phyloP scores from a whole-genome alignment of 495 filamentous ascomycete genomes.

The Annulohypoxylon stygium region DNA sequence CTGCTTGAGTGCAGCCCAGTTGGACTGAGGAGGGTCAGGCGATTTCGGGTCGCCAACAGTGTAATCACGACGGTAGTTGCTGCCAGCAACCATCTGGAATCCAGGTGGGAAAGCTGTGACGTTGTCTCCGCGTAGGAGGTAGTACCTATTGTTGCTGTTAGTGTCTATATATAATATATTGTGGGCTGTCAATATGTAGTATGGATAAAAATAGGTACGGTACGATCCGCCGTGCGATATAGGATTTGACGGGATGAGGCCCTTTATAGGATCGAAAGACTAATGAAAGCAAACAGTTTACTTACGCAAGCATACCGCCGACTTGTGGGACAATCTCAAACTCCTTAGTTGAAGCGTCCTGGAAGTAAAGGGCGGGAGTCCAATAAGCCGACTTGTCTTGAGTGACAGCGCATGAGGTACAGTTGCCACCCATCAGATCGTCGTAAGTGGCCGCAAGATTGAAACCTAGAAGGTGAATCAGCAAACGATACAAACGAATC shows the following conservation, averaged over 20 bases:
- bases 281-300: slow-evolving; percentile 27
- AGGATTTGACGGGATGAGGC: not conserved
- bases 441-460: slow-evolving; percentile 58
- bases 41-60: slow-evolving; percentile 66
- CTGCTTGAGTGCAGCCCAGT: slow-evolving; percentile 70
- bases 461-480: slow-evolving; percentile 59
- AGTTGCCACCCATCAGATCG: slow-evolving; percentile 65
- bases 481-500: not conserved
- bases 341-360: slow-evolving; percentile 59
- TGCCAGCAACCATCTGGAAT: slow-evolving; percentile 91
- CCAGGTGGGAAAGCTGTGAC: slow-evolving; percentile 80
- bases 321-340: slow-evolving; percentile 65
- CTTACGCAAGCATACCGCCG: slow-evolving; percentile 73
- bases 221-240: not conserved
- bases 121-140: slow-evolving; percentile 72
- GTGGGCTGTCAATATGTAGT: not conserved
- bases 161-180: slow-evolving; percentile 4
- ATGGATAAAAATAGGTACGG: not conserved
- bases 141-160: slow-evolving; percentile 69
- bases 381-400: slow-evolving; percentile 79
- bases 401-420: slow-evolving; percentile 73
- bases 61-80: slow-evolving; percentile 76
- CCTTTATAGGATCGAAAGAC: not conserved
- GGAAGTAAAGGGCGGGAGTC: slow-evolving; percentile 75
- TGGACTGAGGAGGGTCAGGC: slow-evolving; percentile 78